Base-by-base conservation (phyloP, 2,329 filamentous ascomycete genomes). In the Pseudonectria foliicola region DNA sequence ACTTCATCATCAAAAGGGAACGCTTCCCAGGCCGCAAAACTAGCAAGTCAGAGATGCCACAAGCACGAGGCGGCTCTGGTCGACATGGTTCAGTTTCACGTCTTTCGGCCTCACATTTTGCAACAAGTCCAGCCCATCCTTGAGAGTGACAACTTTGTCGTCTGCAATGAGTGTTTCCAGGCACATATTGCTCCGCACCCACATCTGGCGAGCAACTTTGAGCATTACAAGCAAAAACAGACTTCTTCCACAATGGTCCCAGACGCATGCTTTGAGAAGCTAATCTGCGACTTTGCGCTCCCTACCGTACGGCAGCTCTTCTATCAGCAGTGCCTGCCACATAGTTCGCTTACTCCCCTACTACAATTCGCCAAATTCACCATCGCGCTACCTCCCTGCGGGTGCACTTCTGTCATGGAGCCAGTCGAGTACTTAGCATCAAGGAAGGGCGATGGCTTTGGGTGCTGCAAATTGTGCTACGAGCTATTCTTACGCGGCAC, bases 401-500 rank as follows among this genome's bases (percentile, higher is more conserved):
- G 25, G 10, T 31, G 31, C 13, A 15, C 27, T 3, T 2, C 13
- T 6, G 3, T 31, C 3, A 26, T 30, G 5, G 10, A 23, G 6
- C 6, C 31, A 5, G 10, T 13, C n/a, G 24, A 23, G 12, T 29
- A 29, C 8, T 38, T 30, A 13, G 24, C 8, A 8, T 34, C 31
- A 7, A 34, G 21, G 5, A 13, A 24, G 13, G 36, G 36, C 15
- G 36, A 38, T 25, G 36, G 27, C 10, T 38, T 34, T 10, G 36
- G 4, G 18, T 18, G 23, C 18, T 38, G 36, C 13, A 30, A 31
- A 16, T 29, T 13, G 3, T 38, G 36, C 13, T 34, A 11, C 13
- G 36, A 34, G 12, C 27, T 13, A 24, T 38, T 34, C 31, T 33
- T 34, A 6, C 36, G 36, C 25, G 14, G 25, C 25, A 34, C 36